Evolutionary conservation across 1,139 yeast genomes (phyloP).

Genomic region (Yamadazyma atlantica): DNA sequence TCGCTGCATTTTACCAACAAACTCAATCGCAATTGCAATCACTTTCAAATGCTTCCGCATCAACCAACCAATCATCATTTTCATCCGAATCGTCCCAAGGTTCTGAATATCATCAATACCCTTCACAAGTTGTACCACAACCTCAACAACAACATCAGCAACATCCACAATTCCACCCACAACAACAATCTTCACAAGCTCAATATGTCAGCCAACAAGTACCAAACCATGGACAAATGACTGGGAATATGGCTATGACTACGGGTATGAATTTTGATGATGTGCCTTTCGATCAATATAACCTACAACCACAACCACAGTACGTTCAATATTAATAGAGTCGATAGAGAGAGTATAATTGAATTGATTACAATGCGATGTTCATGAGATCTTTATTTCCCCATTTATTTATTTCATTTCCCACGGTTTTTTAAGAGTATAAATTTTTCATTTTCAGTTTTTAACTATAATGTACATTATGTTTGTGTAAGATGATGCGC

Average conservation of each 20-base stretch:
- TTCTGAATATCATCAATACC: slow-evolving; percentile 1
- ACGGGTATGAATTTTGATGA: slow-evolving; percentile 8
- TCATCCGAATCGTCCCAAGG: background rate
- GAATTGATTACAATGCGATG: background rate
- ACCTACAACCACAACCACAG: slow-evolving; percentile 14
- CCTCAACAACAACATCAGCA: slow-evolving; percentile 5
- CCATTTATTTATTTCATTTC: background rate
- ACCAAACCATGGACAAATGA: no score
- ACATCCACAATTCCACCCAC: slow-evolving; percentile 4
- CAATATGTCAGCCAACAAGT: background rate
- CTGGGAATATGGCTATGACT: slow-evolving; percentile 6
- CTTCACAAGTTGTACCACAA: slow-evolving; percentile 7
- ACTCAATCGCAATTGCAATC: background rate
- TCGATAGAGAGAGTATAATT: background rate
- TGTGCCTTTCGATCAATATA: slow-evolving; percentile 11
- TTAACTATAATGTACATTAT: background rate
- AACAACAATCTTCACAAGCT: slow-evolving; percentile 2
- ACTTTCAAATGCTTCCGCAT: background rate
- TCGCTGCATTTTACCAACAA: slow-evolving; percentile 1
- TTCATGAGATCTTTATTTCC: background rate
- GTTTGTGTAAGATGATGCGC: background rate
- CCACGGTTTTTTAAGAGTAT: background rate
- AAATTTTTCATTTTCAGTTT: background rate
- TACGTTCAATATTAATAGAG: slow-evolving; percentile 16
- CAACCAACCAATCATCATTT: background rate